Conservation (phyloP, 2,329 filamentous ascomycete genomes). For the Rutstroemia sydowiana region DNA sequence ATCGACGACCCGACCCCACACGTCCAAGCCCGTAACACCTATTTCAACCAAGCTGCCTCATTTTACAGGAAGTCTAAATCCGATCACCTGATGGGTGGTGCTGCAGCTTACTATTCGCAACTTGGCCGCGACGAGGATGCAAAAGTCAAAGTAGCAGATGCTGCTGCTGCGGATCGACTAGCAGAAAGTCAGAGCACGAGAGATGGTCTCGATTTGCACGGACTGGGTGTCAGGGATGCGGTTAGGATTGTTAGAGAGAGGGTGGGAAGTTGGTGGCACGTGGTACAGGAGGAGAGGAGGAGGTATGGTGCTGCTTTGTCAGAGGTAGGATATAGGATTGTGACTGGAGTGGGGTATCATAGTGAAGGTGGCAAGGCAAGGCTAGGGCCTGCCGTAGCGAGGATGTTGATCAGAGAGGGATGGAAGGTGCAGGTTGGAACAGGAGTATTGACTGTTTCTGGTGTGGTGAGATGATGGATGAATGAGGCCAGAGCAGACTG, state of each 20-base stretch:
- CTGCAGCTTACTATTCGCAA: constrained; percentile 67
- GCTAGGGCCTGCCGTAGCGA: constrained; percentile 72
- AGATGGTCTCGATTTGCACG: constrained; percentile 69
- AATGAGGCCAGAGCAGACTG: no score
- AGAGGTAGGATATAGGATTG: constrained; percentile 57
- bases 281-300: constrained; percentile 43
- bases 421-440: constrained; percentile 73
- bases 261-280: constrained; percentile 72
- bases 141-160: constrained; percentile 49
- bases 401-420: constrained; percentile 66
- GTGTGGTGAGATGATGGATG: constrained; percentile 33
- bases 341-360: constrained; percentile 77
- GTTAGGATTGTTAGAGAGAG: constrained; percentile 66
- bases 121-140: constrained; percentile 58
- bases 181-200: constrained; percentile 60
- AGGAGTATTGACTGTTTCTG: constrained; percentile 64
- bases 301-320: constrained; percentile 17
- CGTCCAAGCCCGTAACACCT: constrained; percentile 26
- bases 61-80: constrained; percentile 58
- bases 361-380: constrained; percentile 68
- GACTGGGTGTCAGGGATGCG: constrained; percentile 72
- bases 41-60: constrained; percentile 49
- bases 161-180: constrained; percentile 60
- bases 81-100: constrained; percentile 66
- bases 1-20: constrained; percentile 9